Evolutionary conservation across 2,329 filamentous ascomycete genomes (phyloP), one percentile per base, ranked within the genome.

Genomic region (Aspergillus sp.): DNA sequence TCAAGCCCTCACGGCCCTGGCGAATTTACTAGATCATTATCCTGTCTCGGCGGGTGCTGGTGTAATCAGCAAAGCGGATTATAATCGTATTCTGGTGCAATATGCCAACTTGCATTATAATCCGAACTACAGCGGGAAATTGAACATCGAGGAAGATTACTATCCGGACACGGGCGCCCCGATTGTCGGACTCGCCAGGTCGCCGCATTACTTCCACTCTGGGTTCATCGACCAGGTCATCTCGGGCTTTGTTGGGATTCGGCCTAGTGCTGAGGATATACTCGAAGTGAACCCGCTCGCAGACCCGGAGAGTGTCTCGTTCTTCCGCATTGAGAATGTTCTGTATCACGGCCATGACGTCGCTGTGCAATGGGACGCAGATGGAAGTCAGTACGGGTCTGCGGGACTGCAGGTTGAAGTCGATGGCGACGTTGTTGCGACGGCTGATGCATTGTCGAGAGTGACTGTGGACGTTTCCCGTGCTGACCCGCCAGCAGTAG

Each of bases 161-260:
- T 71, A 79, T 42, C 69, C 77, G 0, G 75, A 76, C 55, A 74
- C 75, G n/a, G 70, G 74, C 1, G 67, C 68, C 0, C 74, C 74
- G 0, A 75, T 79, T 24, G 76, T 79, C 2, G 76, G 75, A 0
- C 68, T 79, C 5, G 69, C 72, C 30, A 73, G 77, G 6, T 76
- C 73, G 2, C 75, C 71, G 13, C 77, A 79, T 53, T 79, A 79
- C 63, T 79, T 79, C 66, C 77, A 79, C 65, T 79, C 76, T 2
- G 76, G 76, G 1, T 79, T 73, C 59, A 68, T 74, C 24, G 77
- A 79, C 55, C 67, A 75, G 2, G 64, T 79, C 34, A 68, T 79
- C 13, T 71, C 73, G 0, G 77, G 77, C 0, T 66, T 79, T 3
- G 72, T 79, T 0, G 77, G 77, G 0, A 74, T 79, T 34, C 74